Evolutionary conservation across 2,329 filamentous ascomycete genomes (phyloP).

Genomic region (Colletotrichum limetticola): DNA sequence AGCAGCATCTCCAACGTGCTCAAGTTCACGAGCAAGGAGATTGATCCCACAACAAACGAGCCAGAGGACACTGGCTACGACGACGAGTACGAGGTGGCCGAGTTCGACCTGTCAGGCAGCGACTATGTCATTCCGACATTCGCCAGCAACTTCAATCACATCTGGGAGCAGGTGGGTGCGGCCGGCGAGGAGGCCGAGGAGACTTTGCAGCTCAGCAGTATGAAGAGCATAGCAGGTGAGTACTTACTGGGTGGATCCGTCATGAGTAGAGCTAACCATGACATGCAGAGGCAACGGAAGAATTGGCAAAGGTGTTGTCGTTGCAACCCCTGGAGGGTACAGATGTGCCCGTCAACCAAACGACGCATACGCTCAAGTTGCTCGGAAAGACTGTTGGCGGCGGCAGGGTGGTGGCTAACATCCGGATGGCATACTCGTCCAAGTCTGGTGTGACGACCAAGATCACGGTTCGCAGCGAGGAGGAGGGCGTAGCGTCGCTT

Average conservation of each 20-base stretch:
- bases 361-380: conserved; percentile 93
- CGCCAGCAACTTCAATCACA: conserved; percentile 92
- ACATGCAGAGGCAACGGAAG: conserved; percentile 86
- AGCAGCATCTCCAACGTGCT: conserved; percentile 90
- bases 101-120: conserved; percentile 88
- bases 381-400: conserved; percentile 95
- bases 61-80: conserved; percentile 94
- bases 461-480: conserved; percentile 91
- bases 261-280: conserved; percentile 32
- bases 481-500: conserved; percentile 87
- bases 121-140: conserved; percentile 96
- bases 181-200: conserved; percentile 90
- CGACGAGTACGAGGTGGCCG: conserved; percentile 96
- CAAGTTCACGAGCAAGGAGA: conserved; percentile 98
- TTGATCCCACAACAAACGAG: conserved; percentile 93
- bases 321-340: conserved; percentile 95
- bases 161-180: conserved; percentile 95
- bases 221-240: conserved; percentile 93
- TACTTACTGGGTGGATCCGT: conserved; percentile 36
- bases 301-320: conserved; percentile 86
- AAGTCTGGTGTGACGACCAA: conserved; percentile 97
- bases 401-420: conserved; percentile 85
- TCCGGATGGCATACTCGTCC: conserved; percentile 93
- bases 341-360: conserved; percentile 87
- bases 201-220: conserved; percentile 85